Percentiles rank a stretch among this genome's conserved stretches.
Conservation (phyloP, 805 yeast genomes). For the Metschnikowia cerradonensis region DNA sequence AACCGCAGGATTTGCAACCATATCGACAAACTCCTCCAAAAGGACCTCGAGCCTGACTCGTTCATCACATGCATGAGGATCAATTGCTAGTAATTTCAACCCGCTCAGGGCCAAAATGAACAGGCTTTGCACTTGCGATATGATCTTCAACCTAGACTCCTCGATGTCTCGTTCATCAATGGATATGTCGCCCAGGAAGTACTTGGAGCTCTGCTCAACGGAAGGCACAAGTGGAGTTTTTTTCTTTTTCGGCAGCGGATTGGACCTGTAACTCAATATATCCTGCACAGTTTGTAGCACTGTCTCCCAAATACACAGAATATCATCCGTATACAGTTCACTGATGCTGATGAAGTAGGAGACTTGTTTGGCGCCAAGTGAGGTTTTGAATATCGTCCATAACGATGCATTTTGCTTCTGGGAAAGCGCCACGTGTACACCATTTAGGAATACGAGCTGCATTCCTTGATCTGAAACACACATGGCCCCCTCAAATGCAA, state of each 20-base stretch:
- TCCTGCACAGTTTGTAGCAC: background rate
- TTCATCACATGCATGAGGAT: conserved; percentile 88
- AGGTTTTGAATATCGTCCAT: background rate
- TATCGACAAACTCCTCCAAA: conserved; percentile 33
- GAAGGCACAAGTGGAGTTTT: background rate
- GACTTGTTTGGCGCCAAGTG: background rate
- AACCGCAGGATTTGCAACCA: conserved; percentile 19
- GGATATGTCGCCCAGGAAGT: background rate
- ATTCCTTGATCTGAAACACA: background rate
- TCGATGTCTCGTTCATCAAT: background rate
- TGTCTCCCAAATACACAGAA: background rate
- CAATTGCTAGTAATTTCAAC: conserved; percentile 41
- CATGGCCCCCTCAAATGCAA: background rate
- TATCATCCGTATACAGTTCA: background rate
- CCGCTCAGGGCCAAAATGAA: conserved; percentile 46
- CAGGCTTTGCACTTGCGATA: conserved; percentile 60
- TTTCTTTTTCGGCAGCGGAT: background rate
- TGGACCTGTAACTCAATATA: background rate
- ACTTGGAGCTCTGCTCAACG: background rate
- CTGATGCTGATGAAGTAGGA: background rate
- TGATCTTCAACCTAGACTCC: conserved; percentile 20
- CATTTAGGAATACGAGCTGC: background rate
- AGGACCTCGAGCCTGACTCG: conserved; percentile 56
- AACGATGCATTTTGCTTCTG: background rate
- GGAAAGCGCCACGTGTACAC: background rate